These are phyloP conservation scores for Sequoia sempervirens DNA, from an alignment of 75 land plant genomes.

Conservation along the genomic window DNA sequence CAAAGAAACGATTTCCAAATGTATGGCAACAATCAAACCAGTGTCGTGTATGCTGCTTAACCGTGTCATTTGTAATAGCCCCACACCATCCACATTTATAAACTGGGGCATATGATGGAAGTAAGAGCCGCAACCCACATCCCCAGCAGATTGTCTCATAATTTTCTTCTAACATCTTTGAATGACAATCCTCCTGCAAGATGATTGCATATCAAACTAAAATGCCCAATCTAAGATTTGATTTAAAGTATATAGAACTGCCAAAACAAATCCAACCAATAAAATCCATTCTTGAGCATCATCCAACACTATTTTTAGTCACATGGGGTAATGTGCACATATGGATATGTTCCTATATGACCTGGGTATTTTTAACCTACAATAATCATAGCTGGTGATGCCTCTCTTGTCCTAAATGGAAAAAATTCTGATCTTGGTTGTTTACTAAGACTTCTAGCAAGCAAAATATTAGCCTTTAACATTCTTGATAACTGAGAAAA, in stretches of 20 bases:
- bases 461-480: not conserved
- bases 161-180: constrained; percentile 22
- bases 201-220: not conserved
- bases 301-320: not conserved
- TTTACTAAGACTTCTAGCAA: not conserved
- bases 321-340: not conserved
- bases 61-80: constrained; percentile 66
- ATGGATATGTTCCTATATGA: not conserved
- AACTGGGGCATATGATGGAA: constrained; percentile 48
- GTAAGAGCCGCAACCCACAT: constrained; percentile 69
- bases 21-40: constrained; percentile 33
- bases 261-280: not conserved
- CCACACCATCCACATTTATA: constrained; percentile 99
- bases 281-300: not conserved
- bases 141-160: constrained; percentile 86
- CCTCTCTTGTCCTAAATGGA: not conserved
- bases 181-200: constrained; percentile 32
- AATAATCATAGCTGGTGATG: not conserved
- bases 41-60: constrained; percentile 19
- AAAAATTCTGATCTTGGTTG: not conserved
- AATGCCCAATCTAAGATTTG: not conserved
- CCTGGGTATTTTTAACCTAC: not conserved
- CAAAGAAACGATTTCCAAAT: constrained; percentile 55
- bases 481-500: not conserved
- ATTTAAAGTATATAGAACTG: not conserved